Conservation (phyloP, 192 early-diverging fungal species). For the Coemansia sp. region DNA sequence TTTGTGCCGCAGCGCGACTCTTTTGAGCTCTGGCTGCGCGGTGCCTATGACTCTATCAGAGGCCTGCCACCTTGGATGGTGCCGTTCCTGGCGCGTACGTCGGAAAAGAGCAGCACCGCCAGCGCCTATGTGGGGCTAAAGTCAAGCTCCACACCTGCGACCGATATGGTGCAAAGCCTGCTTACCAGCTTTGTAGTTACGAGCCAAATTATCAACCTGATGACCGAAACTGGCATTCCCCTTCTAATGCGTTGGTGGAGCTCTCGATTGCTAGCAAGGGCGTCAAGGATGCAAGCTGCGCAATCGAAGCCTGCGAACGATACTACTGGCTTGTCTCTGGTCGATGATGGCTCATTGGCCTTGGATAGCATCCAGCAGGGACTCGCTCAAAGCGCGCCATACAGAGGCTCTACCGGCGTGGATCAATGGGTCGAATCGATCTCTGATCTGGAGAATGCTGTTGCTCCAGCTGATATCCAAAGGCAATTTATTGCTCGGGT, state of each 20-base stretch:
- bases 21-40: conserved; percentile 57
- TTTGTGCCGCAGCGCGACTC: conserved; percentile 80
- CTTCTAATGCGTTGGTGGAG: conserved; percentile 56
- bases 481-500: conserved; percentile 37
- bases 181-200: conserved; percentile 81
- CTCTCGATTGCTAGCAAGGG: conserved; percentile 11
- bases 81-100: conserved; percentile 9
- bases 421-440: conserved; percentile 25
- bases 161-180: conserved; percentile 38
- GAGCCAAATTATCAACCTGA: conserved; percentile 74
- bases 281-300: not conserved
- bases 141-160: conserved; percentile 43
- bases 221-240: conserved; percentile 74
- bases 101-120: not conserved
- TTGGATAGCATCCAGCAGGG: conserved; percentile 1
- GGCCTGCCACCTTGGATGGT: conserved; percentile 17
- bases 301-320: not conserved
- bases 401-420: conserved; percentile 9
- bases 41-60: conserved; percentile 17
- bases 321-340: not conserved
- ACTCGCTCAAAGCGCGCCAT: not conserved
- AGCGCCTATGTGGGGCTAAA: conserved; percentile 18
- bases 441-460: not conserved
- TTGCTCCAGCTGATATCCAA: conserved; percentile 25
- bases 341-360: not conserved